Evolutionary conservation across 2,329 filamentous ascomycete genomes (phyloP).

Genomic region (Biscogniauxia mediterranea): DNA sequence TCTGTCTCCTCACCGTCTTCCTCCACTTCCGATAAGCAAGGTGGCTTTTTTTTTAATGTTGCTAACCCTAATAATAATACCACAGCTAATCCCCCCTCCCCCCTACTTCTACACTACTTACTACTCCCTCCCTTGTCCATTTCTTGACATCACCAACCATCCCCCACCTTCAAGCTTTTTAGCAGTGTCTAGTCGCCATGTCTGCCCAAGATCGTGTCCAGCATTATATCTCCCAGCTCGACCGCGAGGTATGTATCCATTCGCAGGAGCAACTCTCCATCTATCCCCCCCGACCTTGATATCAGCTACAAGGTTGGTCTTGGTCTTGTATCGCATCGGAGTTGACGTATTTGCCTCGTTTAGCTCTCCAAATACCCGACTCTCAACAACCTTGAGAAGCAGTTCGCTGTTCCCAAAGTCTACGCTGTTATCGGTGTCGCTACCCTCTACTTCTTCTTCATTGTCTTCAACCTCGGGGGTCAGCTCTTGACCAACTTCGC

Average conservation of each 20-base stretch:
- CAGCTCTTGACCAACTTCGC: slow-evolving; percentile 86
- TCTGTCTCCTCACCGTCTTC: slow-evolving; percentile 13
- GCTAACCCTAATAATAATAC: slow-evolving; percentile 29
- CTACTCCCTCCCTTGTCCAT: slow-evolving; percentile 13
- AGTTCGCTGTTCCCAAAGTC: slow-evolving; percentile 79
- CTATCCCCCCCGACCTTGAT: slow-evolving; percentile 2
- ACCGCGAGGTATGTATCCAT: slow-evolving; percentile 67
- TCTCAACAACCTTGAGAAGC: slow-evolving; percentile 83
- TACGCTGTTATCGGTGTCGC: slow-evolving; percentile 76
- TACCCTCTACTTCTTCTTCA: slow-evolving; percentile 84
- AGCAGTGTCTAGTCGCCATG: slow-evolving; percentile 49
- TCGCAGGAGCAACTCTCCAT: not conserved
- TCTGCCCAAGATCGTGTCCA: slow-evolving; percentile 74
- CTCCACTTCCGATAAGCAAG: slow-evolving; percentile 24
- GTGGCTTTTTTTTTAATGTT: slow-evolving; percentile 22
- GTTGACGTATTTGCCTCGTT: slow-evolving; percentile 20
- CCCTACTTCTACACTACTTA: slow-evolving; percentile 14
- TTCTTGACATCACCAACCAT: slow-evolving; percentile 23
- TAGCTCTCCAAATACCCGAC: slow-evolving; percentile 83
- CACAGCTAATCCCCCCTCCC: slow-evolving; percentile 12
- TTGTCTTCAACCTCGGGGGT: slow-evolving; percentile 89
- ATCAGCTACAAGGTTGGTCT: not conserved
- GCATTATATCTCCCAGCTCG: slow-evolving; percentile 74
- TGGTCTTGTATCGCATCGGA: slow-evolving; percentile 15
- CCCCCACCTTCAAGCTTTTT: slow-evolving; percentile 18